Evolutionary conservation across 495 filamentous ascomycete species (phyloP).

Genomic region (Trichocladium uniseriatum): DNA sequence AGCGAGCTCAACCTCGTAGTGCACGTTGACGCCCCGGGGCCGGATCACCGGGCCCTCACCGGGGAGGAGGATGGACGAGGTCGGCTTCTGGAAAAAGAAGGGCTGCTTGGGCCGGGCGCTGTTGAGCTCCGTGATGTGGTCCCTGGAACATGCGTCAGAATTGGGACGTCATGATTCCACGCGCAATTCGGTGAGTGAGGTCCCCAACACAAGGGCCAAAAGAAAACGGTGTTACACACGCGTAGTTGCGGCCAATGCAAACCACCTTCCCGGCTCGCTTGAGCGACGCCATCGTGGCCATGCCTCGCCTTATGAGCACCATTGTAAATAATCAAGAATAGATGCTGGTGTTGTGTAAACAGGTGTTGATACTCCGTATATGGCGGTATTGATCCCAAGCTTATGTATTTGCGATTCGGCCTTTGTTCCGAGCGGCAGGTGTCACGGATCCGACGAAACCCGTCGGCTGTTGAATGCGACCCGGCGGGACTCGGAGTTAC

Average conservation of each 20-base stretch:
- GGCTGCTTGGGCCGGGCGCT: conserved; percentile 78
- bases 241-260: conserved; percentile 97
- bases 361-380: background rate
- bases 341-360: too few species aligned
- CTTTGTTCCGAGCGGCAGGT: background rate
- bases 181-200: background rate
- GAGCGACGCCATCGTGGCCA: conserved; percentile 50
- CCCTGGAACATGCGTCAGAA: conserved; percentile 43
- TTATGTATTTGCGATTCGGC: background rate
- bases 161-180: background rate
- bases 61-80: conserved; percentile 71
- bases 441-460: background rate
- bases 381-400: background rate
- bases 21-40: conserved; percentile 70
- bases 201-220: too few species aligned
- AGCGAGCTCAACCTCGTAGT: conserved; percentile 93
- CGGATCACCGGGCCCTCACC: conserved; percentile 71
- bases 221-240: conserved; percentile 47
- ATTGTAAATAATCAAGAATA: conserved; percentile 27
- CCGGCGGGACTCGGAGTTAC: background rate
- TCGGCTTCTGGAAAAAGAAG: conserved; percentile 97
- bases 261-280: conserved; percentile 78
- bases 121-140: conserved; percentile 90
- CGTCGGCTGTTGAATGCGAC: background rate
- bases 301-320: conserved; percentile 31